A percentile compares a stretch with the other conserved stretches of the same genome.
These are phyloP conservation scores for Rhodotorula sp. DNA, from an alignment of 1,284 basidiomycete species.

Conservation along the genomic window DNA sequence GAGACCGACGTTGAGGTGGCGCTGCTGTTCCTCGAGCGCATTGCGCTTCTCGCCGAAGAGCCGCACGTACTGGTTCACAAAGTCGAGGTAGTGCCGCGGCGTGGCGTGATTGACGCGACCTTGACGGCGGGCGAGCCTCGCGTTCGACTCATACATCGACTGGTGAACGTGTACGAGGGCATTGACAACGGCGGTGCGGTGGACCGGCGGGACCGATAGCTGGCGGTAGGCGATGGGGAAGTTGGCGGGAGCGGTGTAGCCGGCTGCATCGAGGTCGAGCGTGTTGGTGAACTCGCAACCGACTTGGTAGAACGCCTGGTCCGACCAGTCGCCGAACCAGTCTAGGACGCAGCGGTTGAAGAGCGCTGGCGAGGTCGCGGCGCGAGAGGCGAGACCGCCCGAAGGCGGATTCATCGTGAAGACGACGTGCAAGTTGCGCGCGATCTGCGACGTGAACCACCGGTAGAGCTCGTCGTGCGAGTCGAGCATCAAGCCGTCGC, in stretches of 20 bases:
- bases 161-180: conserved; percentile 90
- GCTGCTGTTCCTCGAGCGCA: conserved; percentile 96
- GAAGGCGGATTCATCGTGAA: conserved; percentile 98
- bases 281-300: conserved; percentile 90
- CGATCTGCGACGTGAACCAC: conserved; percentile 97
- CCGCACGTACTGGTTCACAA: conserved; percentile 97
- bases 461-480: conserved; percentile 94
- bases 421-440: conserved; percentile 93
- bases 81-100: conserved; percentile 95
- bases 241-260: conserved; percentile 69
- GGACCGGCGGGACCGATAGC: conserved; percentile 73
- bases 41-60: conserved; percentile 97
- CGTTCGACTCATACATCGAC: conserved; percentile 84
- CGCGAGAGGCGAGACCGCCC: conserved; percentile 72
- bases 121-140: conserved; percentile 82
- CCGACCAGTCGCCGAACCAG: conserved; percentile 98
- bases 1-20: conserved; percentile 95
- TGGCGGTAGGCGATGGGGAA: conserved; percentile 88
- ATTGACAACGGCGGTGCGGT: conserved; percentile 86
- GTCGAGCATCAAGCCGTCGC: conserved; percentile 96
- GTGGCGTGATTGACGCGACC: conserved; percentile 96
- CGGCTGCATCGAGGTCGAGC: conserved; percentile 80
- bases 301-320: conserved; percentile 95
- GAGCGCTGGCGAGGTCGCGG: conserved; percentile 93
- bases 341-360: conserved; percentile 98